Evolutionary conservation across 2,329 filamentous ascomycete genomes (phyloP), one percentile per base, ranked within the genome.

Genomic region (Coccinonectria pachysandricola): DNA sequence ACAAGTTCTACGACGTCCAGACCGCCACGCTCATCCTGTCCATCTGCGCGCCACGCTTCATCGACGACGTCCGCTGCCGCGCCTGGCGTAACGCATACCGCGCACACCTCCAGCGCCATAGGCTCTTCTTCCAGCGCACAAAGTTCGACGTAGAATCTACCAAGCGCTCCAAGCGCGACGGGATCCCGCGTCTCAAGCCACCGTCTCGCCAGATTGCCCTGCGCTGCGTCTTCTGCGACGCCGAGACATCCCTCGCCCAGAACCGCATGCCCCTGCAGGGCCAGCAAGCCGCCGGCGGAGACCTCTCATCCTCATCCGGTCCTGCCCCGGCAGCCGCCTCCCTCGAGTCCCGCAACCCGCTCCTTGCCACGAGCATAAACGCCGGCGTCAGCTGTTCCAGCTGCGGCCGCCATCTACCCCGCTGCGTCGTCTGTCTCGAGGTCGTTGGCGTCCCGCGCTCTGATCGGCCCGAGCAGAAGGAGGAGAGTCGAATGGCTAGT

Each of bases 101-200:
- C 30, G 74, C 76, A 25, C 75, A 83, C 42, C 68, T 81, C 19
- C 74, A 80, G 58, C 77, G 65, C 38, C 82, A 82, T 65, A 79
- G 68, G 52, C 71, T 66, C 29, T 87, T 83, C 57, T 73, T 80
- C 35, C 70, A 82, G 39, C 74, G 82, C 23, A 79, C 80, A 28
- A 79, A 78, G 43, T 88, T 86, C 54, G 78, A 83, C 40, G 79
- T 82, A 34, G 76, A 82, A 48, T 80, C 81, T 45, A 83, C 78
- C 13, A 73, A 75, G 37, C 70, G 70, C 39, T 79, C 77, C 39
- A 72, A 76, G 31, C 70, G 71, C 27, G 68, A 75, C 27, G 79
- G 78, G 20, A 37, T 52, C 6, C 45, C 45, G 11, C 43, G 33
- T 20, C 43, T 48, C 30, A 46, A 40, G 28, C 68, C 76, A 1